These are phyloP conservation scores for Arthrocladium fulminans DNA, from an alignment of 2,329 filamentous ascomycete species.

Conservation along the genomic window DNA sequence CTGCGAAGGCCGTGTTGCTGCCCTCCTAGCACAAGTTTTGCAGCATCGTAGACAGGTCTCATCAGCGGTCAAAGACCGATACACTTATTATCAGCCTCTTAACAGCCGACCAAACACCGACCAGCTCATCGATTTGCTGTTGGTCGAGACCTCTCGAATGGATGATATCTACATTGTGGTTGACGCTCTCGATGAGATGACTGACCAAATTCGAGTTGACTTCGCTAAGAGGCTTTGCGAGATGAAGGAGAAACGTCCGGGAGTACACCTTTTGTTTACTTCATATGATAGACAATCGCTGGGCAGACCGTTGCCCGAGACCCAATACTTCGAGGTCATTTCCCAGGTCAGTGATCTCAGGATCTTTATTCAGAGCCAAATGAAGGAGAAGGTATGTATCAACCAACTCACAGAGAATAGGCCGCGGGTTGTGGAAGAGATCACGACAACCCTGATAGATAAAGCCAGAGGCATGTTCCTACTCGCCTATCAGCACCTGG, in stretches of 20 bases:
- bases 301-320: not conserved
- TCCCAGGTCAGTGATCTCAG: not conserved
- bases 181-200: not conserved
- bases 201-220: not conserved
- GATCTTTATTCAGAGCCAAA: not conserved
- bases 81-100: not conserved
- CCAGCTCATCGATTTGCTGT: not conserved
- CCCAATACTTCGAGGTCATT: not conserved
- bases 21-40: not conserved
- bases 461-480: not conserved
- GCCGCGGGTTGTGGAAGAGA: not conserved
- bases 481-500: not conserved
- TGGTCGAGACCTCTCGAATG: not conserved
- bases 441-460: not conserved
- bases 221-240: not conserved
- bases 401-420: not conserved
- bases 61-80: not conserved
- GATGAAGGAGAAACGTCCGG: not conserved
- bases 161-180: not conserved
- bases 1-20: not conserved
- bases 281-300: not conserved
- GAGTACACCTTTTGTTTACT: not conserved
- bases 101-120: not conserved
- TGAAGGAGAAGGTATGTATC: not conserved
- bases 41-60: not conserved